Percentiles rank a stretch among this genome's conserved stretches.
Evolutionary conservation across 2,329 filamentous ascomycete species (phyloP).

Genomic region (Fusarium sp.): DNA sequence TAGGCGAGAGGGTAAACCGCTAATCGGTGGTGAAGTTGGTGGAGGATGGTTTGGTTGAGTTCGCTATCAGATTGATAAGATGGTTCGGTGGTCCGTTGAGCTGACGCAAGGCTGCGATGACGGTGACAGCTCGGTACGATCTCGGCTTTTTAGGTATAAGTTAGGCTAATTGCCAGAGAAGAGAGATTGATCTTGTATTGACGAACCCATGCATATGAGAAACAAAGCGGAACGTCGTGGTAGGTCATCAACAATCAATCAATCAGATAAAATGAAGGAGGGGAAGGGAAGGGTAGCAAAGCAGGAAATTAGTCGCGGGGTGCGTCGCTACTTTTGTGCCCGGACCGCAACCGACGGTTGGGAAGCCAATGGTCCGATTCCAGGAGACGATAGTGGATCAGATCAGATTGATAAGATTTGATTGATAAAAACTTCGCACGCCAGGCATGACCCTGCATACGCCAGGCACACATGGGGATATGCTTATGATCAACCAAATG

Average conservation of each 20-base stretch:
- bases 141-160: constrained; percentile 34
- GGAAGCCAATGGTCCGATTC: constrained; percentile 50
- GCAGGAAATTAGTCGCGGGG: constrained; percentile 44
- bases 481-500: constrained; percentile 5
- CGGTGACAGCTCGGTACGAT: constrained; percentile 26
- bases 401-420: constrained; percentile 63
- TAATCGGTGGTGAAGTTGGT: constrained; percentile 4
- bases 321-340: constrained; percentile 46
- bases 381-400: constrained; percentile 50
- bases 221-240: constrained; percentile 9
- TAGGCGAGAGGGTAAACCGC: constrained; percentile 7
- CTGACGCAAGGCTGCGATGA: constrained; percentile 24
- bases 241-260: constrained; percentile 10
- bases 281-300: constrained; percentile 22
- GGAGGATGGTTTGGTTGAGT: constrained; percentile 2
- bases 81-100: constrained; percentile 9
- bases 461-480: constrained; percentile 30
- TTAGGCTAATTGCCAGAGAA: constrained; percentile 25
- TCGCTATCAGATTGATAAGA: constrained; percentile 39
- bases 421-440: constrained; percentile 55
- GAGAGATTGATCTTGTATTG: constrained; percentile 16
- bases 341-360: constrained; percentile 41
- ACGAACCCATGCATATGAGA: constrained; percentile 26
- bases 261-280: constrained; percentile 7
- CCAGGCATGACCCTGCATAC: constrained; percentile 33